phyloP scores from a whole-genome alignment of 2,329 filamentous ascomycete species.

The Fusarium cyanostomum region DNA sequence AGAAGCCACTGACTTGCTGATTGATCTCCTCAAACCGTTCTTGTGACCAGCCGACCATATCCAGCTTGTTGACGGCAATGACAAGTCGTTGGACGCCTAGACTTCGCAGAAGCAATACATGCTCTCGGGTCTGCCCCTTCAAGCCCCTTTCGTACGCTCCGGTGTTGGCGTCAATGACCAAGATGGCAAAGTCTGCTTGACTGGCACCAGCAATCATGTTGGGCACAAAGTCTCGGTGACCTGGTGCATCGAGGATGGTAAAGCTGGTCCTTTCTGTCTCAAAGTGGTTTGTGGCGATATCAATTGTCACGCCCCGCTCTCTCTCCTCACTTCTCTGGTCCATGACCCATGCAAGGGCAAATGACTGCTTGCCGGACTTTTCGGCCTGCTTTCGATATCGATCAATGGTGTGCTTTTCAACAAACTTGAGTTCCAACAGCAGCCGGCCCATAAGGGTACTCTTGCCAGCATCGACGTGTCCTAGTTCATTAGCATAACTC shows the following conservation, averaged over 20 bases:
- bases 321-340: conserved; percentile 92
- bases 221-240: conserved; percentile 94
- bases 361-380: conserved; percentile 91
- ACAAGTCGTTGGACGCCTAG: conserved; percentile 90
- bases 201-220: conserved; percentile 99
- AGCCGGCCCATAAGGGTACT: conserved; percentile 98
- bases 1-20: conserved; percentile 83
- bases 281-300: conserved; percentile 95
- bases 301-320: conserved; percentile 90
- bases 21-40: conserved; percentile 86
- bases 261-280: conserved; percentile 88
- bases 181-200: conserved; percentile 93
- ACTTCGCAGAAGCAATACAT: conserved; percentile 87
- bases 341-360: conserved; percentile 96
- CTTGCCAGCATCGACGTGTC: conserved; percentile 97
- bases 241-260: conserved; percentile 94
- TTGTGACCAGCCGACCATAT: conserved; percentile 84
- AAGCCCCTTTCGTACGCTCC: conserved; percentile 95
- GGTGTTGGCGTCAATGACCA: conserved; percentile 90
- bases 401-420: conserved; percentile 88
- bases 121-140: conserved; percentile 93
- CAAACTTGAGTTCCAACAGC: conserved; percentile 85
- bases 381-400: conserved; percentile 90
- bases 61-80: conserved; percentile 95
- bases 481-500: conserved; percentile 54